A percentile compares a stretch with the other conserved stretches of the same genome.
These are phyloP conservation scores for Handroanthus guayacan DNA, from an alignment of 257 asterid genomes.

Conservation along the genomic window DNA sequence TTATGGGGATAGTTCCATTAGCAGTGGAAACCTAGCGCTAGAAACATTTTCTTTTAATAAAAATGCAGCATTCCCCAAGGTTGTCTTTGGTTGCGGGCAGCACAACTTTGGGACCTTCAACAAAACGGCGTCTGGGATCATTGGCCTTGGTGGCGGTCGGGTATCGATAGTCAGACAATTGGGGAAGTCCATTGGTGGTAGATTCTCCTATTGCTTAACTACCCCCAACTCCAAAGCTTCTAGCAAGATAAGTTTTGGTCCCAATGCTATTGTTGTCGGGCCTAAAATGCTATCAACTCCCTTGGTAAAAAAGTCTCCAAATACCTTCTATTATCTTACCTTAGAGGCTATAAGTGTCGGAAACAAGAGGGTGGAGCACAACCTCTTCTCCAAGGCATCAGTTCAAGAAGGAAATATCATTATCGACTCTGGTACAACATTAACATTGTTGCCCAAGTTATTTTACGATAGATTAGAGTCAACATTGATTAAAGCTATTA, in stretches of 20 bases:
- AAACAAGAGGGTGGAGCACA: not conserved
- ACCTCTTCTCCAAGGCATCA: not conserved
- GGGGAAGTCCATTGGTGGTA: slow-evolving; percentile 36
- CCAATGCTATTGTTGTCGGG: slow-evolving; percentile 39
- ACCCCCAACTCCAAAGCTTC: slow-evolving; percentile 18
- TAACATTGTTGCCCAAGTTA: slow-evolving; percentile 35
- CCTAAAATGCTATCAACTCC: slow-evolving; percentile 50
- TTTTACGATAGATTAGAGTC: slow-evolving; percentile 36
- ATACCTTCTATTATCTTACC: slow-evolving; percentile 47
- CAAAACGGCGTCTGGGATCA: slow-evolving; percentile 43
- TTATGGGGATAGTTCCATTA: slow-evolving; percentile 49
- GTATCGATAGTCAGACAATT: slow-evolving; percentile 55
- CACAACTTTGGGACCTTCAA: slow-evolving; percentile 44
- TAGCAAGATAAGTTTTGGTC: slow-evolving; percentile 60
- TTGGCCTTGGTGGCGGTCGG: slow-evolving; percentile 62
- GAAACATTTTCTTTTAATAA: slow-evolving; percentile 51
- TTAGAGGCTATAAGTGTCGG: slow-evolving; percentile 55
- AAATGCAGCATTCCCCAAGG: slow-evolving; percentile 40
- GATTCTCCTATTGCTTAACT: slow-evolving; percentile 57
- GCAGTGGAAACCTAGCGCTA: slow-evolving; percentile 47
- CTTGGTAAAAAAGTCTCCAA: slow-evolving; percentile 24
- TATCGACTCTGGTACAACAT: slow-evolving; percentile 60
- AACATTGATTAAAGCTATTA: not conserved
- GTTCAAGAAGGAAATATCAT: slow-evolving; percentile 42
- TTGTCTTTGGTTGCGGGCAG: slow-evolving; percentile 63